These are phyloP conservation scores for Penicillium verrucosum DNA, from an alignment of 2,329 filamentous ascomycete species.

Conservation along the genomic window DNA sequence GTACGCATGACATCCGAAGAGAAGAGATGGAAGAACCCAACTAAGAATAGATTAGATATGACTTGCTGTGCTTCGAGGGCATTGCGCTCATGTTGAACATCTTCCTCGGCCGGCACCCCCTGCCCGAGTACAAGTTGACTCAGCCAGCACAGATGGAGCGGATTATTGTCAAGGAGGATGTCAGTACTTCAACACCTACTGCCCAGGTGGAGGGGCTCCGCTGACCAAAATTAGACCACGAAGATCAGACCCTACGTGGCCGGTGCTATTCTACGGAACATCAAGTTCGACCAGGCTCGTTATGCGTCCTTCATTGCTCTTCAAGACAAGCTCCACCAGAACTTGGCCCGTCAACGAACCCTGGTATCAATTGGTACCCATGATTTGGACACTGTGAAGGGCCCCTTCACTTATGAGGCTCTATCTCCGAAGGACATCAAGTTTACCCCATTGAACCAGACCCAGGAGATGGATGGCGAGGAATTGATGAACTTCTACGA, in stretches of 20 bases:
- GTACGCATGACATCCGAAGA: constrained; percentile 47
- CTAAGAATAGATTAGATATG: constrained; percentile 52
- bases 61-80: constrained; percentile 96
- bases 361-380: constrained; percentile 97
- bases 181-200: constrained; percentile 28
- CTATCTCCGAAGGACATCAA: constrained; percentile 86
- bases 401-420: constrained; percentile 95
- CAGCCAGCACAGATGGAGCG: constrained; percentile 71
- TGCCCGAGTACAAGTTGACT: constrained; percentile 76
- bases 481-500: constrained; percentile 94
- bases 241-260: constrained; percentile 84
- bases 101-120: constrained; percentile 72
- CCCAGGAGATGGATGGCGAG: constrained; percentile 77
- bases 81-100: constrained; percentile 95
- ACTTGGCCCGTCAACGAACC: constrained; percentile 86
- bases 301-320: constrained; percentile 98
- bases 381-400: constrained; percentile 87
- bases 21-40: constrained; percentile 7
- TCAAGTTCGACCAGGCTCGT: constrained; percentile 84
- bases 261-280: constrained; percentile 80
- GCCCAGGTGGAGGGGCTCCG: constrained; percentile 1
- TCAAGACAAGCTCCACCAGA: constrained; percentile 97
- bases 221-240: constrained; percentile 53
- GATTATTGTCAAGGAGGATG: constrained; percentile 71
- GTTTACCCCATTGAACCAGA: constrained; percentile 88